A percentile compares a stretch with the other conserved stretches of the same genome.
Evolutionary conservation across 2,329 filamentous ascomycete genomes (phyloP).

Genomic region (Phoma sp.): DNA sequence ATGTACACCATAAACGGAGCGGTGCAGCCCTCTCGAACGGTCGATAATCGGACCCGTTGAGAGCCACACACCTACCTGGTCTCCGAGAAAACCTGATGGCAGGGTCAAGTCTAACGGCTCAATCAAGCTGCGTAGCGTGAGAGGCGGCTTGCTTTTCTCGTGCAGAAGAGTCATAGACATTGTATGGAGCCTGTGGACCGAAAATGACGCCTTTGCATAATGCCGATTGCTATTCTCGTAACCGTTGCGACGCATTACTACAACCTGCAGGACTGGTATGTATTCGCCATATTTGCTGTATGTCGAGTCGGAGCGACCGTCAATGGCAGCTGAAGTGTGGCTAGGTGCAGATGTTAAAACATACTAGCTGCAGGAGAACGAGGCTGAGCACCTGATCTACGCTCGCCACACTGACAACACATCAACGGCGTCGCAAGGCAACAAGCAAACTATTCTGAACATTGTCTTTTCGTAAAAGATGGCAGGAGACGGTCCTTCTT

Average conservation of each 20-base stretch:
- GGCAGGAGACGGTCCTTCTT: constrained; percentile 23
- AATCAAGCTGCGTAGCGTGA: constrained; percentile 39
- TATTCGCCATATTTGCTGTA: constrained; percentile 10
- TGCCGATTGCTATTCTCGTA: constrained; percentile 38
- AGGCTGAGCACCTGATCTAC: constrained; percentile 44
- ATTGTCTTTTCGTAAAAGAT: constrained; percentile 8
- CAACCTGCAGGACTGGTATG: constrained; percentile 7
- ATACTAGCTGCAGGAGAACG: constrained; percentile 32
- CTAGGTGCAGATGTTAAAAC: constrained; percentile 34
- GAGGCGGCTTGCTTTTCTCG: constrained; percentile 30
- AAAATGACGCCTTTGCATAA: constrained; percentile 29
- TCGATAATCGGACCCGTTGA: constrained; percentile 25
- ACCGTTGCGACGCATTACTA: constrained; percentile 27
- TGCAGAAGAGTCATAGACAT: constrained; percentile 43
- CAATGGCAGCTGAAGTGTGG: constrained; percentile 40
- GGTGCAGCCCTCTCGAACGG: constrained; percentile 39
- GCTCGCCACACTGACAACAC: constrained; percentile 44
- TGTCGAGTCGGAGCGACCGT: constrained; percentile 36
- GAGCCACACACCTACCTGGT: constrained; percentile 28
- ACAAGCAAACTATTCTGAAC: constrained; percentile 4
- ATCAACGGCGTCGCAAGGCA: constrained; percentile 32
- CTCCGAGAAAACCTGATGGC: constrained; percentile 12
- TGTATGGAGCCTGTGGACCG: constrained; percentile 28
- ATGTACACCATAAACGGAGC: constrained; percentile 25
- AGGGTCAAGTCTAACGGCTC: constrained; percentile 29